Evolutionary conservation across 2,329 filamentous ascomycete genomes (phyloP).

Genomic region (Fusarium nygamai): DNA sequence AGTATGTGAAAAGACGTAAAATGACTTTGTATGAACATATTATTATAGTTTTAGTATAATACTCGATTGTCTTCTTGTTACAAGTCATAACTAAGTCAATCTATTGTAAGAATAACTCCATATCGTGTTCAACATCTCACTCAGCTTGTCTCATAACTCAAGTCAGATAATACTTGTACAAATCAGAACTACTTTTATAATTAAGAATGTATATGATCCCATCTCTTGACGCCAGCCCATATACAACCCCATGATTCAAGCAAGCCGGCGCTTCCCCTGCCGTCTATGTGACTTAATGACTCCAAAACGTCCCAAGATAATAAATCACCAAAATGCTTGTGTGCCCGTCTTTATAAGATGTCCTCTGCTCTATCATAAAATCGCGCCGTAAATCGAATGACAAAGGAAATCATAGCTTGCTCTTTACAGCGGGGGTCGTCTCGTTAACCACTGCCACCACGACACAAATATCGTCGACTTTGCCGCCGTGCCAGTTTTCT

Average conservation of each 20-base stretch:
- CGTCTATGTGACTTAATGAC: conserved; percentile 38
- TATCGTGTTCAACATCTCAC: not conserved
- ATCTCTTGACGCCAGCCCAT: conserved; percentile 30
- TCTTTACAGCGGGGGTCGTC: conserved; percentile 50
- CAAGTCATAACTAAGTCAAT: not conserved
- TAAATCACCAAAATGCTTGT: conserved; percentile 39
- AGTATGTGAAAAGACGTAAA: too few species aligned
- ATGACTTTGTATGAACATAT: not conserved
- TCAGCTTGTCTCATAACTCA: not conserved
- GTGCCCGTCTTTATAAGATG: conserved; percentile 40
- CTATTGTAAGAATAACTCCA: not conserved
- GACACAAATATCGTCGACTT: conserved; percentile 94
- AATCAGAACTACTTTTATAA: conserved; percentile 14
- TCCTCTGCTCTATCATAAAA: conserved; percentile 39
- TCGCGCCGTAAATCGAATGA: conserved; percentile 24
- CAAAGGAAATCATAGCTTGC: conserved; percentile 47
- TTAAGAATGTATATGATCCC: conserved; percentile 34
- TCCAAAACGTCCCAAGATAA: conserved; percentile 41
- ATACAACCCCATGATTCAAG: conserved; percentile 34
- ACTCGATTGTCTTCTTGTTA: too few species aligned
- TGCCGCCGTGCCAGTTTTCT: conserved; percentile 90
- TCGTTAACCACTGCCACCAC: conserved; percentile 82
- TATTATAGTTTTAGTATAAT: too few species aligned
- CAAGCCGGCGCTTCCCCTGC: conserved; percentile 16
- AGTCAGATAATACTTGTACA: not conserved